These are phyloP conservation scores for Alternaria viburni DNA, from an alignment of 2,329 filamentous ascomycete species.

Conservation along the genomic window DNA sequence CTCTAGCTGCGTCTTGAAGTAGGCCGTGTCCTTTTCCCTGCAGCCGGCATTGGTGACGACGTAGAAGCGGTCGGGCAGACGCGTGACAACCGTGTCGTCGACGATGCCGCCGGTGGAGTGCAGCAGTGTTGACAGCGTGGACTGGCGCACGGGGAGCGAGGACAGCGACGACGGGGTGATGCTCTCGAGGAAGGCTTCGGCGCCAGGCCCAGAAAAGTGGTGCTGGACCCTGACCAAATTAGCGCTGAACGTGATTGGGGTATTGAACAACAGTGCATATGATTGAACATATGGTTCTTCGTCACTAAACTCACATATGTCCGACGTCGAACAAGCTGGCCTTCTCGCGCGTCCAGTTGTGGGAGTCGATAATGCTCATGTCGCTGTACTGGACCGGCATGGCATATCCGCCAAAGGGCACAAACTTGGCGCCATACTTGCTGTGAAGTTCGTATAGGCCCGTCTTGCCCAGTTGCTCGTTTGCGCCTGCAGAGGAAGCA, in stretches of 20 bases:
- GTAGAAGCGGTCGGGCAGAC: conserved; percentile 73
- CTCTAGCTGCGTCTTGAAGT: conserved; percentile 73
- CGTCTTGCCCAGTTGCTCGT: conserved; percentile 61
- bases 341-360: conserved; percentile 86
- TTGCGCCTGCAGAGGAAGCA: conserved; percentile 35
- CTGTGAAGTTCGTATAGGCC: conserved; percentile 81
- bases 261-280: background rate
- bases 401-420: conserved; percentile 89
- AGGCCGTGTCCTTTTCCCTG: conserved; percentile 83
- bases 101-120: conserved; percentile 85
- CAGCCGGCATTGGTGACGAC: conserved; percentile 95
- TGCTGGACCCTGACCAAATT: conserved; percentile 70
- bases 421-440: conserved; percentile 85
- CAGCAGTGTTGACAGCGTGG: conserved; percentile 83
- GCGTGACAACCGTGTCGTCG: conserved; percentile 90
- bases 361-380: conserved; percentile 80
- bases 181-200: conserved; percentile 79
- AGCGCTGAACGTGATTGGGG: background rate
- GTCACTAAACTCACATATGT: conserved; percentile 73
- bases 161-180: conserved; percentile 79
- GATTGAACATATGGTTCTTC: background rate
- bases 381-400: conserved; percentile 92
- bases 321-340: conserved; percentile 94
- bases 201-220: conserved; percentile 79
- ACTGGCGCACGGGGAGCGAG: conserved; percentile 69